Evolutionary conservation across 176 grass and related monocot genomes (phyloP), one percentile per base, ranked within the genome.

Genomic region (Juncus effusus): DNA sequence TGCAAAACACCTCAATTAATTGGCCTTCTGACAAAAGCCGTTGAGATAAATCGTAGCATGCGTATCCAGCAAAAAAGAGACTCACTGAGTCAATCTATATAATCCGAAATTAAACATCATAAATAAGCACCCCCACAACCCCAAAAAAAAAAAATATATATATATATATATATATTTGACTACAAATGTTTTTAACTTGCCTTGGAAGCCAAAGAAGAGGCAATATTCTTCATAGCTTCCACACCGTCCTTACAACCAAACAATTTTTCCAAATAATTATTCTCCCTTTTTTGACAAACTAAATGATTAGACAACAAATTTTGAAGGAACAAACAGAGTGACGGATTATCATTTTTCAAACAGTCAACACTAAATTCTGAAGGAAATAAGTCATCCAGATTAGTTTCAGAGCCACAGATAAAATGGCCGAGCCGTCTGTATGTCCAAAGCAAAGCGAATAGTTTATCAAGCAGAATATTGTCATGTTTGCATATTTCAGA

Each of bases 1-100:
- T 50, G 57, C 1, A 68, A 56, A 70, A 74, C 83, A 91, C 93
- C 80, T 91, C 79, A 56, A 69, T 63, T 62, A 80, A 10, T 82
- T 75, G 65, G 71, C 93, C 93, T 47, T 67, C 72, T 49, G 72
- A 80, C 10, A 78, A 44, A 84, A 86, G 50, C 62, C 80, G 88
- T 78, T 91, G 79, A 49, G 93, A 83, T 59, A 91, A 84, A 83
- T 89, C 88, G 58, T 89, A 86, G 74, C 91, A 97, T 14, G 91
- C 54, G 79, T 60, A 79, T 5, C 85, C 55, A 86, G 82, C 93
- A 69, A 89, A 6, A 78, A 84, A 97, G 11, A 3, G 42, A 45
- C 42, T 45, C 77, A 41, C 52, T 13, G 57, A 73, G 52, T 75
- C 54, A 75, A 68, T 75, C 93, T 97, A 70, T 55, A 86, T 54